Base-by-base conservation (phyloP, 2,329 filamentous ascomycete species). In the Gyromitra esculenta region DNA sequence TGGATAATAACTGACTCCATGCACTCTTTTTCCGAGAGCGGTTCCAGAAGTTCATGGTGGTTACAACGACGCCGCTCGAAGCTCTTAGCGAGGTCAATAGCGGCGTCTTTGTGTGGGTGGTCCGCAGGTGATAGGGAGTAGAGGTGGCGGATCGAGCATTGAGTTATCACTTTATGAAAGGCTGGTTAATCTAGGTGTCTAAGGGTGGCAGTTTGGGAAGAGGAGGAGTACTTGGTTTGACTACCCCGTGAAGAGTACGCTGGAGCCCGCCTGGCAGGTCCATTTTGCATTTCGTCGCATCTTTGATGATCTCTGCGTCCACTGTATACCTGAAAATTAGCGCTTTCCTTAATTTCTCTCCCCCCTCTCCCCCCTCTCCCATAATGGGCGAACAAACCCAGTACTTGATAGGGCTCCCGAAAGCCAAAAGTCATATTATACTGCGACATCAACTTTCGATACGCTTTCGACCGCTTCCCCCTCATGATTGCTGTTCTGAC, bases 361-460 rank as follows among this genome's bases (percentile, higher is more conserved):
- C 18, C 75, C 82, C 85, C 74, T 5, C 31, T 5, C 11, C 18
- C 45, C 11, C 9, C 35, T 39, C 7, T 21, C 1, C 7, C 6
- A 41, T 9, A 59, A 37, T 31, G 35, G 54, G 21, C 41, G 37
- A 85, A 91, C 72, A 50, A 85, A 91, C 89, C 86, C 56, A 97
- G 86, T 66, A 97, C 91, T 85, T 98, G 96, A 85, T 97, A 98
- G 9, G 96, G 94, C 85, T 96, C 92, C 80, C 94, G 92, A 84
- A 97, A 97, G 77, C 92, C 91, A 83, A 97, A 97, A 77, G 90
- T 90, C 83, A 95, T 88, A 82, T 91, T 90, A 87, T 94, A 97
- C 82, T 95, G 91, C 84, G 93, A 91, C 91, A 99, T 96, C 82
- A 97, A 90, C 89, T 97, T 97, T 82, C 91, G 89, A 83, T 93